These are phyloP conservation scores for Ascochyta koolunga DNA, from an alignment of 2,329 filamentous ascomycete genomes.

Conservation along the genomic window DNA sequence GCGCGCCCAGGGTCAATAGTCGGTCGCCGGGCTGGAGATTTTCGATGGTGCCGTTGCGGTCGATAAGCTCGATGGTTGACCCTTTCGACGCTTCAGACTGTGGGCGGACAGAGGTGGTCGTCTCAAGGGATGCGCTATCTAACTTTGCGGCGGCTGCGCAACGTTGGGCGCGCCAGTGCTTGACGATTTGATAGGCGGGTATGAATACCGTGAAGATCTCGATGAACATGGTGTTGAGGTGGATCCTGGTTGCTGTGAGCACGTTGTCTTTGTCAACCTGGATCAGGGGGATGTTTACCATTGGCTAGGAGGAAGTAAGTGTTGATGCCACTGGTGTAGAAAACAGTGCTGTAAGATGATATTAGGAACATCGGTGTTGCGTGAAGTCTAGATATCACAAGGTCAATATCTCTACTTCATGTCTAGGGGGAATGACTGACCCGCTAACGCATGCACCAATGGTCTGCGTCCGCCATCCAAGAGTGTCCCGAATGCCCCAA, in stretches of 20 bases:
- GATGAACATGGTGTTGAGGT: constrained; percentile 26
- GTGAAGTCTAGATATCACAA: constrained; percentile 15
- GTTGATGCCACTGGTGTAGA: constrained; percentile 20
- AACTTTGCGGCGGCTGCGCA: constrained; percentile 1
- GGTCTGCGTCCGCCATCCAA: constrained; percentile 28
- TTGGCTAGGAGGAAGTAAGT: constrained; percentile 23
- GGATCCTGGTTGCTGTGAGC: constrained; percentile 16
- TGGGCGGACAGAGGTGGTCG: neutral
- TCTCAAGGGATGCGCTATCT: constrained; percentile 4
- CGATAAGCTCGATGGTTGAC: constrained; percentile 14
- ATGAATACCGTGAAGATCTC: constrained; percentile 24
- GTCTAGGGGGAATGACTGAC: constrained; percentile 1
- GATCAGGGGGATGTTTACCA: constrained; percentile 11
- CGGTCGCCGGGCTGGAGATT: constrained; percentile 6
- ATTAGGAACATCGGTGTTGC: constrained; percentile 30
- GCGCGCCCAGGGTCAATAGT: constrained; percentile 16
- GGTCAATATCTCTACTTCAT: neutral
- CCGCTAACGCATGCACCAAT: constrained; percentile 25
- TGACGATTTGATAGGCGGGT: constrained; percentile 23
- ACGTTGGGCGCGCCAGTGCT: constrained; percentile 9
- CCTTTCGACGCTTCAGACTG: constrained; percentile 1
- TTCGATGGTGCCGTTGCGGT: constrained; percentile 2
- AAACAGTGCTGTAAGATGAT: constrained; percentile 21
- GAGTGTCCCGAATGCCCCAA: constrained; percentile 21
- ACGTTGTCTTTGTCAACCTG: neutral